phyloP scores from a whole-genome alignment of 1,284 basidiomycete genomes.

The Pseudozyma sp. region DNA sequence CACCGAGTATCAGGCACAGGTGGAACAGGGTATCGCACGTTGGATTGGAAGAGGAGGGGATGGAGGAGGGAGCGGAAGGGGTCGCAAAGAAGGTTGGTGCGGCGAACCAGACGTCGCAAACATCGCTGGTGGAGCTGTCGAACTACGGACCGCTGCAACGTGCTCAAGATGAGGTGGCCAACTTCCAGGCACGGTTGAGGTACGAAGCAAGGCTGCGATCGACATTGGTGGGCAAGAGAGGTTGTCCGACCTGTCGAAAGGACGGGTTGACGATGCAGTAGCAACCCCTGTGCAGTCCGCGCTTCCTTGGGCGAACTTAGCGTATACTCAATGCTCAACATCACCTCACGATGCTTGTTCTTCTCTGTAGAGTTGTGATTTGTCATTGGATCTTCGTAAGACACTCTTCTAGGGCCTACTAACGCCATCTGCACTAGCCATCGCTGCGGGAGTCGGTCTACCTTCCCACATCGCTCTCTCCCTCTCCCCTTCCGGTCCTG shows the following conservation, averaged over 20 bases:
- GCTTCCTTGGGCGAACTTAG: too few species aligned
- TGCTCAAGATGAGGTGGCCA: constrained; percentile 14
- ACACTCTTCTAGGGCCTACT: not conserved
- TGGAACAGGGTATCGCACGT: constrained; percentile 16
- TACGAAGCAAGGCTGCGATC: constrained; percentile 46
- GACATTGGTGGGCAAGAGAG: constrained; percentile 27
- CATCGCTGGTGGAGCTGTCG: constrained; percentile 14
- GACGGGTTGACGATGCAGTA: constrained; percentile 17
- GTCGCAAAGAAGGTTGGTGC: not conserved
- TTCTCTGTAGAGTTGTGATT: not conserved
- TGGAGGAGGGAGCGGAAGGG: not conserved
- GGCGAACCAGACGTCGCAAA: constrained; percentile 6
- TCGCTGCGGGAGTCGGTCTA: constrained; percentile 26
- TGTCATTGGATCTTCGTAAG: too few species aligned
- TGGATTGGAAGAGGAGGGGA: not conserved
- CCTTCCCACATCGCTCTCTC: constrained; percentile 57
- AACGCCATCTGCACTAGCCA: constrained; percentile 14
- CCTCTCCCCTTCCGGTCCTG: constrained; percentile 31
- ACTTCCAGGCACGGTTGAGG: constrained; percentile 35
- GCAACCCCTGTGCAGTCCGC: not conserved
- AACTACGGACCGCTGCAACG: constrained; percentile 40
- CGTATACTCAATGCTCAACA: too few species aligned
- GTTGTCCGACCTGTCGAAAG: constrained; percentile 39
- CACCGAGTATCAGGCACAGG: constrained; percentile 20
- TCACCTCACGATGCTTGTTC: too few species aligned